These are phyloP conservation scores for Pythium guiyangense DNA, from an alignment of 352 stramenopile species.

Conservation along the genomic window DNA sequence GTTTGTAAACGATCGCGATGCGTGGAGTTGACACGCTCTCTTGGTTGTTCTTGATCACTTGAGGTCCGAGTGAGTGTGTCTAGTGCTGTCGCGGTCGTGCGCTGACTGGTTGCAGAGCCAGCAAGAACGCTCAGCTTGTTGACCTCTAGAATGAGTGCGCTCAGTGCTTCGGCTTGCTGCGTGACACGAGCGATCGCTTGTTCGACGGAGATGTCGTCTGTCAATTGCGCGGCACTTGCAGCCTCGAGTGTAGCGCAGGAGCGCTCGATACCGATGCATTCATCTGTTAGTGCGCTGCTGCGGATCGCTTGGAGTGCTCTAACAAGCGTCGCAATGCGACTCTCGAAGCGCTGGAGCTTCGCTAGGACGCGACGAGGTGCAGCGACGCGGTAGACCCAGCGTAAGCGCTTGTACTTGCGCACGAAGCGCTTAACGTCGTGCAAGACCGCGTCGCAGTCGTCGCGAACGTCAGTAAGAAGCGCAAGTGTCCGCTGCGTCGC, in stretches of 20 bases:
- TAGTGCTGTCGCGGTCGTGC: too few relatives aligned
- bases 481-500: too few relatives aligned
- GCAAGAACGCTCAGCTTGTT: not conserved
- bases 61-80: too few relatives aligned
- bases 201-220: not conserved
- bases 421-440: not conserved
- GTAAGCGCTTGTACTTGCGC: not conserved
- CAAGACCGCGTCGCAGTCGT: not conserved
- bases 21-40: too few relatives aligned
- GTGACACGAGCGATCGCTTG: not conserved
- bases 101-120: not conserved
- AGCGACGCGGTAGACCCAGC: not conserved
- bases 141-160: not conserved
- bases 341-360: not conserved
- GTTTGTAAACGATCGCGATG: too few relatives aligned
- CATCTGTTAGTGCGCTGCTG: not conserved
- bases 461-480: too few relatives aligned
- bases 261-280: not conserved
- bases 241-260: not conserved
- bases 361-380: not conserved
- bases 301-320: not conserved
- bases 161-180: slow-evolving; percentile 2
- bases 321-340: not conserved
- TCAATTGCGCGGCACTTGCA: not conserved
- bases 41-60: too few relatives aligned